Conservation (phyloP, 768 basidiomycete genomes). For the Paxillus ammoniavirescens region DNA sequence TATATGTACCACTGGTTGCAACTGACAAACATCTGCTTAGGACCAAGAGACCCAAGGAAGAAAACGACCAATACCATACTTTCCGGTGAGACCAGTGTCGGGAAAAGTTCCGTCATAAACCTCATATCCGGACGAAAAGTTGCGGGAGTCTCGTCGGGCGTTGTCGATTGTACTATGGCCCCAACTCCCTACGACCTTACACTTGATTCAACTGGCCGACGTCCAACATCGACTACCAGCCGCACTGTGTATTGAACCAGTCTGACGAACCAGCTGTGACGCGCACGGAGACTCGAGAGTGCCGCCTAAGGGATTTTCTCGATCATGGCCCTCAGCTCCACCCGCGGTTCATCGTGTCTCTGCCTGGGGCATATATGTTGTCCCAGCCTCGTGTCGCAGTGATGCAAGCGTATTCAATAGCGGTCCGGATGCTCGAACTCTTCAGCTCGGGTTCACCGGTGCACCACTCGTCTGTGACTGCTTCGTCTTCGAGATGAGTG, state of each 20-base stretch:
- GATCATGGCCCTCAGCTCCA: not conserved
- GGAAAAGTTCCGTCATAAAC: slow-evolving; percentile 32
- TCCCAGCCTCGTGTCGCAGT: no score
- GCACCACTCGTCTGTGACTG: slow-evolving; percentile 30
- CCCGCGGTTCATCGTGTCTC: not conserved
- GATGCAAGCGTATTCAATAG: slow-evolving; percentile 31
- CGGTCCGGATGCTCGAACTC: slow-evolving; percentile 21
- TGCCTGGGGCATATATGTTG: no score
- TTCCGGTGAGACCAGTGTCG: slow-evolving; percentile 41
- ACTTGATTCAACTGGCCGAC: no score
- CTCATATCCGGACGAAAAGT: slow-evolving; percentile 25
- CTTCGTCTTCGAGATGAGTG: slow-evolving; percentile 30
- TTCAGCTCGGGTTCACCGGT: slow-evolving; percentile 17
- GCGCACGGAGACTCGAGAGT: slow-evolving; percentile 6
- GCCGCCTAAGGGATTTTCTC: not conserved
- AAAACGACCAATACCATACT: slow-evolving; percentile 35
- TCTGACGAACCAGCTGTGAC: no score
- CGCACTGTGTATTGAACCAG: no score
- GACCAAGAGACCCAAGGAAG: not conserved
- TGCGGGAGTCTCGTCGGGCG: slow-evolving; percentile 26
- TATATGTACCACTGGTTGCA: no score
- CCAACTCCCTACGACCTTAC: slow-evolving; percentile 25
- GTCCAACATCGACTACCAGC: no score
- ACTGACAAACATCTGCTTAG: no score
- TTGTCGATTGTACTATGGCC: slow-evolving; percentile 36